Base-by-base conservation (phyloP, 352 stramenopile genomes). In the Blastocystis sp. region DNA sequence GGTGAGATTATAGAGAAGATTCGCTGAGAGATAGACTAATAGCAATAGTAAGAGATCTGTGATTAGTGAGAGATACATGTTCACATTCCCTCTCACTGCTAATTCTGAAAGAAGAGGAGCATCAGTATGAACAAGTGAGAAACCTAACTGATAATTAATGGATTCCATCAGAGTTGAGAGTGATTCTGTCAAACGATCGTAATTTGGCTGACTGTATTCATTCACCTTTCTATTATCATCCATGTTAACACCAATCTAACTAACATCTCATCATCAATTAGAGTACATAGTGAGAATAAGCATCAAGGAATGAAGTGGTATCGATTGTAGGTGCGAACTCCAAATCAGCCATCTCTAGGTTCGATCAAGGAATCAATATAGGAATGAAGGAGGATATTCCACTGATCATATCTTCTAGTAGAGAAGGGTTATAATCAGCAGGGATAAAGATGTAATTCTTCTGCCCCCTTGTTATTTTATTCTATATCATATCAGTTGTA, bases 51-150 rank as follows among this genome's bases (percentile, higher is more conserved):
- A 39, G 9, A 73, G 61, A n/a, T 73, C 61, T 14, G 61, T 73
- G 61, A 73, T 73, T 39, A 73, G 32, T 52, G 61, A 73, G 4
- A 73, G 32, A 39, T 73, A 73, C 61, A 73, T 73, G 61, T 39
- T 73, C 32, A 46, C 32, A n/a, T 73, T 73, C 9, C 61, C 61
- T 6, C 32, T 29, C 12, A 21, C 24, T 19, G 61, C 21, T 9
- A 73, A 39, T 37, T 39, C 61, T 9, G 61, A 39, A 24, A 73
- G 24, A 6, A 73, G 61, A 16, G 61, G 61, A 7, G 61, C 32
- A 19, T 73, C 24, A 16, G 61, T 73, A 14, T 39, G n/a, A 46
- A 73, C 32, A 9, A 37, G 11, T 9, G 61, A 46, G 2, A 73
- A 73, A 14, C 61, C 61, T 5, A 73, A 39, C 32, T 73, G 61